Evolutionary conservation across 345 rosid species (phyloP).

Genomic region (Microcos paniculata): DNA sequence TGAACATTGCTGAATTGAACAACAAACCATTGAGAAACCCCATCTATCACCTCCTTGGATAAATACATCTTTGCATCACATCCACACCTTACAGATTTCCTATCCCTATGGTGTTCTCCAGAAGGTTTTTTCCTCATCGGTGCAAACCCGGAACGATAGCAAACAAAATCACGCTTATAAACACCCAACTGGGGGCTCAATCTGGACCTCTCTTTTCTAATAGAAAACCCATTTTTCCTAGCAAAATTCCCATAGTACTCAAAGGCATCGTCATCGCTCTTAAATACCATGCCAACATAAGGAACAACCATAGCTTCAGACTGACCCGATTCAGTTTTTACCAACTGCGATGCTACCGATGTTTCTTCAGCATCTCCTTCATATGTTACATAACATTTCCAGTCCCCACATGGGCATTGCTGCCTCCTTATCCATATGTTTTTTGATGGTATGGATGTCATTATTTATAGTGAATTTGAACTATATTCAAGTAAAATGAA

Average conservation of each 20-base stretch:
- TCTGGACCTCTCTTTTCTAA: constrained; percentile 38
- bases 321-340: constrained; percentile 16
- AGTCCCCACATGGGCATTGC: constrained; percentile 45
- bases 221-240: constrained; percentile 36
- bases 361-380: constrained; percentile 35
- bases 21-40: constrained; percentile 40
- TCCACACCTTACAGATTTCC: constrained; percentile 40
- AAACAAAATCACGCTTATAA: constrained; percentile 40
- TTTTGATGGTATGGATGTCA: constrained; percentile 23
- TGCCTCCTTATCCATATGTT: constrained; percentile 39
- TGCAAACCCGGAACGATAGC: constrained; percentile 41
- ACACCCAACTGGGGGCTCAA: constrained; percentile 38
- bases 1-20: constrained; percentile 43
- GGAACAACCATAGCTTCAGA: constrained; percentile 32
- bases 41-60: constrained; percentile 38
- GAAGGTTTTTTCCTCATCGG: constrained; percentile 32
- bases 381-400: constrained; percentile 37
- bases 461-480: constrained; percentile 8
- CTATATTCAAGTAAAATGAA: background rate
- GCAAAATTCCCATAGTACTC: constrained; percentile 40
- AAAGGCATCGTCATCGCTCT: constrained; percentile 36
- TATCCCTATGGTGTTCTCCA: constrained; percentile 38
- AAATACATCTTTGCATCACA: constrained; percentile 43
- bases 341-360: constrained; percentile 28
- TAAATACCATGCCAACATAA: constrained; percentile 40